Percentiles rank a stretch among this genome's conserved stretches.
phyloP scores from a whole-genome alignment of 352 stramenopile genomes.

The Pythium brachiatum region DNA sequence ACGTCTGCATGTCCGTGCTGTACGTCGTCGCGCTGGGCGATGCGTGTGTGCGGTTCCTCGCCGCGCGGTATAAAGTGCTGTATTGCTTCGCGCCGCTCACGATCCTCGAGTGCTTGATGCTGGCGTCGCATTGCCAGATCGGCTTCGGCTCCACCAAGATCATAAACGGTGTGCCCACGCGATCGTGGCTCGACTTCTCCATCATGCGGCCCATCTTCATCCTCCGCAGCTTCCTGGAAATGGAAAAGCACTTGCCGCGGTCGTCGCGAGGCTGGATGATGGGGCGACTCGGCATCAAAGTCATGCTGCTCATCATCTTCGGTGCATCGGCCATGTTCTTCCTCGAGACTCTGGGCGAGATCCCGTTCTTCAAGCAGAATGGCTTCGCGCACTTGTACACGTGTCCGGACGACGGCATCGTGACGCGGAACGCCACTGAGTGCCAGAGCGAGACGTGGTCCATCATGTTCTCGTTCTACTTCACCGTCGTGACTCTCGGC shows the following conservation, averaged over 20 bases:
- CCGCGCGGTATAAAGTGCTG: conserved; percentile 74
- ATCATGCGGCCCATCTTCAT: conserved; percentile 85
- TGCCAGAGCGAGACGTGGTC: conserved; percentile 76
- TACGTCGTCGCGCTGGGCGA: conserved; percentile 65
- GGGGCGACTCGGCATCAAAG: conserved; percentile 67
- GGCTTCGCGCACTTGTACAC: conserved; percentile 82
- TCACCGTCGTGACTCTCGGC: conserved; percentile 86
- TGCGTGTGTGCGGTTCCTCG: conserved; percentile 74
- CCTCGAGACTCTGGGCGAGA: conserved; percentile 83
- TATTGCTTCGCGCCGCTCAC: conserved; percentile 75
- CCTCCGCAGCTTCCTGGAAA: conserved; percentile 77
- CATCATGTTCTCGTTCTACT: conserved; percentile 89
- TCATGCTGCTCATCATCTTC: conserved; percentile 83
- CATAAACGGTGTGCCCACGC: conserved; percentile 49
- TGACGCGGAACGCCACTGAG: conserved; percentile 46
- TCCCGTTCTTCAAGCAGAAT: conserved; percentile 74
- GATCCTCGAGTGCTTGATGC: conserved; percentile 69
- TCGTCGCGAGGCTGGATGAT: conserved; percentile 84
- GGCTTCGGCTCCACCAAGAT: conserved; percentile 66
- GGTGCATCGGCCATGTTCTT: conserved; percentile 83
- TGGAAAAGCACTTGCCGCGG: conserved; percentile 71
- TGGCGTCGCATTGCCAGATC: conserved; percentile 75
- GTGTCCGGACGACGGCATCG: conserved; percentile 48
- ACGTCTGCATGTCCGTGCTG: conserved; percentile 62
- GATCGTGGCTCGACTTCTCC: conserved; percentile 84